Evolutionary conservation across 495 filamentous ascomycete genomes (phyloP).

Genomic region (Pyrenopolyporus hunteri): DNA sequence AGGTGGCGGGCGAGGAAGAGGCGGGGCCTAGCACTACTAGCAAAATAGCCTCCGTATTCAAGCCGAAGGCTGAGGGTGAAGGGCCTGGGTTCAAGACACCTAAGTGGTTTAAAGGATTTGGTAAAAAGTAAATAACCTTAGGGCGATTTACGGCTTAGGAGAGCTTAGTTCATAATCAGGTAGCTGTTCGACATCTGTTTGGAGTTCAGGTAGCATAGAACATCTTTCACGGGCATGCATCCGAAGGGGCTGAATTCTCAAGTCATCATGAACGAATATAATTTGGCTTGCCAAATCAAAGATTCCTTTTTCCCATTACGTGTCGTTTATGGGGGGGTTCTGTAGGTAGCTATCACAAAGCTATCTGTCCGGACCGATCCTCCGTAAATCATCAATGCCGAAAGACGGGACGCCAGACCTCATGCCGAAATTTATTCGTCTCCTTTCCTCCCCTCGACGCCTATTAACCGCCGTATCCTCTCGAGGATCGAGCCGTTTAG

Average conservation of each 20-base stretch:
- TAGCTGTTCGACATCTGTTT: constrained; percentile 11
- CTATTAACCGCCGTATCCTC: constrained; percentile 41
- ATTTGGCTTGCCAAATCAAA: constrained; percentile 4
- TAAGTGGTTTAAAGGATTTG: constrained; percentile 73
- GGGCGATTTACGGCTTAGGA: not conserved
- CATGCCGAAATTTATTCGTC: constrained; percentile 21
- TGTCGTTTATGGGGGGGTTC: constrained; percentile 21
- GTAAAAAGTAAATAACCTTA: constrained; percentile 52
- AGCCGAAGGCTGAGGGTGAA: constrained; percentile 58
- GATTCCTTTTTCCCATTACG: constrained; percentile 15
- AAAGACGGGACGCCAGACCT: constrained; percentile 40
- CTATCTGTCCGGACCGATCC: constrained; percentile 31
- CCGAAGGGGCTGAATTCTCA: not conserved
- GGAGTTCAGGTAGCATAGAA: constrained; percentile 20
- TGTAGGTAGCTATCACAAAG: constrained; percentile 20
- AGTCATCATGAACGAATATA: constrained; percentile 3
- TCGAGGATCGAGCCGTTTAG: constrained; percentile 61
- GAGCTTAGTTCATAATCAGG: not conserved
- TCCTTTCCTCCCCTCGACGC: constrained; percentile 22
- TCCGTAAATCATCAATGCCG: constrained; percentile 38
- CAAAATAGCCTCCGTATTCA: constrained; percentile 45
- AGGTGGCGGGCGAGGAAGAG: constrained; percentile 53
- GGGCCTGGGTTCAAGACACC: constrained; percentile 59
- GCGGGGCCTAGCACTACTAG: constrained; percentile 36
- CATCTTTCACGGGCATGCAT: not conserved